Base-by-base conservation (phyloP, 768 basidiomycete species). In the Hericium rajendrae region DNA sequence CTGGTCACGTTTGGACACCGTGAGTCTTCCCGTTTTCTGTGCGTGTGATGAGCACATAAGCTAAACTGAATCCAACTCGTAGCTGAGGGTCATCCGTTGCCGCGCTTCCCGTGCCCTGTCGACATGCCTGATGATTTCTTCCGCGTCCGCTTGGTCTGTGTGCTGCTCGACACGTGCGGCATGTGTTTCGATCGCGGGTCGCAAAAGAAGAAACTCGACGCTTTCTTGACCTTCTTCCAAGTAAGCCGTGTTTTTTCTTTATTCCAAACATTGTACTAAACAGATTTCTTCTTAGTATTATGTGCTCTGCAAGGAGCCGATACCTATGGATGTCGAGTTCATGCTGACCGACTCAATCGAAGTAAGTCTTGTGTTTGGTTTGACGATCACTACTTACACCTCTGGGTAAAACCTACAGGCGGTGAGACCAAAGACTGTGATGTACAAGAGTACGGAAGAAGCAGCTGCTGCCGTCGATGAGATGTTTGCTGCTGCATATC, bases 261-360 rank as follows among this genome's bases (percentile, higher is more conserved):
- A 11, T 39, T 13, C 11, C 43, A 54, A 51, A 12, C 53, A 54
- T 28, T 51, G 53, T 59, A n/a, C 64, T 53, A 13, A 38, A 43
- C 26, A 51, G 8, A 28, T 39, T 39, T 16, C 0, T 55, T 24
- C 20, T 52, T 59, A 86, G 82, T 86, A 94, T 58, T 99, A 98
- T 69, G 76, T 89, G 15, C 77, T 86, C n/a, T 91, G 89, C 74
- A 99, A 99, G 72, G 79, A 85, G 48, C 76, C 83, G 22, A 69
- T 94, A n/a, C 87, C 97, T 0, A 94, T 97, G 94, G 97, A 99
- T 60, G 88, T 97, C 11, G 94, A 97, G 54, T 99, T 98, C 71
- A 95, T 97, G 92, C 70, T 97, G 6, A 83, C 84, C 0, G 97
- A 99, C 69, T 97, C 95, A 1, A 71, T 99, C 9, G 94, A 98